Evolutionary conservation across 768 basidiomycete species (phyloP), one percentile per base, ranked within the genome.

Genomic region (Termitomyces bulborhizus): DNA sequence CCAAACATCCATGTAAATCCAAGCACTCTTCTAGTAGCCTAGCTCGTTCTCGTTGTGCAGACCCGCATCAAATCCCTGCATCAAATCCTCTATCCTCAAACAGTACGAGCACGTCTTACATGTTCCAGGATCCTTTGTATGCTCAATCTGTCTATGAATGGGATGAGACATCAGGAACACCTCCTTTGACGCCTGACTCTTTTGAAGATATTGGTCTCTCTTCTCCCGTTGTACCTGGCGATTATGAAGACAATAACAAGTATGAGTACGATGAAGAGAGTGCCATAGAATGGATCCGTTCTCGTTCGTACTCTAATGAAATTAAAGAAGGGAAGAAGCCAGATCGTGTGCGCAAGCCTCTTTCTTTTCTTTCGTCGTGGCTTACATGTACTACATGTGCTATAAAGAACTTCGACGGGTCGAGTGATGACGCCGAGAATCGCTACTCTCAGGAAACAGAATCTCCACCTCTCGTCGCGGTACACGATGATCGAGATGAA

Each of bases 321-420:
- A 68, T 74, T 46, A 70, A 68, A 57, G 69, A 73, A 58, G 73
- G 73, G 24, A 75, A 75, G 64, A 68, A 66, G 52, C 71, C 73
- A 6, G 70, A 63, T 50, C 68, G 66, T 31, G 53, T 62, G 61
- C 36, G 72, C 69, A 60, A 16, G 66, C 63, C 11, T 47, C 27
- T 13, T 32, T 46, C 43, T 16, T 42, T 42, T 29, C 12, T 49
- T 52, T 32, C 5, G 18, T 34, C 18, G 12, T 31, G n/a, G 21
- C 37, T 57, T 59, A 68, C 46, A 13, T n/a, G 16, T 24, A 29
- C 26, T 40, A 34, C 46, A 9, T n/a, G 16, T 24, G 36, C 26
- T 40, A 34, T 26, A 5, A 34, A 62, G 61, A 51, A 49, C 51
- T 55, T 55, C 21, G 59, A 53, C 39, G 48, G 51, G 24, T 58